Percentiles rank a stretch among this genome's conserved stretches.
These are phyloP conservation scores for Flaveria sonorensis DNA, from an alignment of 129 eudicot genomes.

Conservation along the genomic window DNA sequence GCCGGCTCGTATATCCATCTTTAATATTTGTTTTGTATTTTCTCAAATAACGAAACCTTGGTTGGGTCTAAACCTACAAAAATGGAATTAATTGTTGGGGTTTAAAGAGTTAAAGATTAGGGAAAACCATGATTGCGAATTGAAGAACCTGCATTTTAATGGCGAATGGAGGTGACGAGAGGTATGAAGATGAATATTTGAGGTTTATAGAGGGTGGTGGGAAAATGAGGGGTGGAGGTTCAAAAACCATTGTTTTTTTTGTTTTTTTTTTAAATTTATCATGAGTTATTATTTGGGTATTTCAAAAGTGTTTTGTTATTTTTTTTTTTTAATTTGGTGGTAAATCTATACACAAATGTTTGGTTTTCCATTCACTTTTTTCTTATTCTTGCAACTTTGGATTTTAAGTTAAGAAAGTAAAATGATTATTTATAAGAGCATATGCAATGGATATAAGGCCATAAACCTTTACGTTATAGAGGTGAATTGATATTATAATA, in stretches of 20 bases:
- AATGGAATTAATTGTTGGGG: slow-evolving; percentile 35
- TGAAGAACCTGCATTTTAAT: slow-evolving; percentile 16
- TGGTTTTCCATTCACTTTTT: not conserved
- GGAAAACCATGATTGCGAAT: slow-evolving; percentile 36
- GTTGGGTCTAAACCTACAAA: slow-evolving; percentile 30
- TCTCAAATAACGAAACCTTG: slow-evolving; percentile 10
- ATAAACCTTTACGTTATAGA: too few species aligned
- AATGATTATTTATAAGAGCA: too few species aligned
- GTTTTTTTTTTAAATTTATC: not conserved
- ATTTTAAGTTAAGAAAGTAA: too few species aligned
- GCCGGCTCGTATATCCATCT: slow-evolving; percentile 54
- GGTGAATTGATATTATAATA: too few species aligned
- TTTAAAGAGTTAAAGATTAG: slow-evolving; percentile 34
- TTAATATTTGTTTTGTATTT: not conserved
- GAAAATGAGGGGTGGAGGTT: slow-evolving; percentile 27
- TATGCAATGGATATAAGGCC: too few species aligned
- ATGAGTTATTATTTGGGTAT: not conserved
- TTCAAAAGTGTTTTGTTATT: not conserved
- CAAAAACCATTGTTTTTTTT: slow-evolving; percentile 28
- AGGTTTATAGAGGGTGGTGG: slow-evolving; percentile 28
- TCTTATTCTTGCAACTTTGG: too few species aligned
- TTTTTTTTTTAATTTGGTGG: not conserved
- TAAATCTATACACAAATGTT: slow-evolving; percentile 6
- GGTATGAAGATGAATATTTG: not conserved
- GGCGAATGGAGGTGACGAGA: slow-evolving; percentile 26